Evolutionary conservation across 257 asterid species (phyloP).

Genomic region (Solanum corneliomulleri): DNA sequence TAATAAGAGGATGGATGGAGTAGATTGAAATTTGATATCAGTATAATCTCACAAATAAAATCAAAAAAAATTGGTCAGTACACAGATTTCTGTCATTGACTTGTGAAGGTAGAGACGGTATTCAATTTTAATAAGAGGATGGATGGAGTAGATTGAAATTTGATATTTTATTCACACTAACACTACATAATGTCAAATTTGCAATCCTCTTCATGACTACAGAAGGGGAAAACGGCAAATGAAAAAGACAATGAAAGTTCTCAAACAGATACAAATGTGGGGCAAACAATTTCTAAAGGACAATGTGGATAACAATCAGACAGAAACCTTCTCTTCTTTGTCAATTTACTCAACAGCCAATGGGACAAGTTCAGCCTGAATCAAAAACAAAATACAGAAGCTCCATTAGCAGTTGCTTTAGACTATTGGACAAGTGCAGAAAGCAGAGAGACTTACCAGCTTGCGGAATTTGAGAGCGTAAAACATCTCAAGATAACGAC

Average conservation of each 20-base stretch:
- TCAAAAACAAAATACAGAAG: neutral
- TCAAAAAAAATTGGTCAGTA: rapidly evolving
- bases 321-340: neutral
- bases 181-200: neutral
- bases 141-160: neutral
- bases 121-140: neutral
- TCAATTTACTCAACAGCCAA: conserved; percentile 44
- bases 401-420: neutral
- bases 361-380: conserved; percentile 84
- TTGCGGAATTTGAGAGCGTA: conserved; percentile 75
- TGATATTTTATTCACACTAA: neutral
- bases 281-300: neutral
- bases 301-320: neutral
- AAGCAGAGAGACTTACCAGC: conserved; percentile 36
- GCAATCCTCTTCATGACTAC: neutral
- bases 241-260: neutral
- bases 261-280: neutral
- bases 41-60: neutral
- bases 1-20: no score
- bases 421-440: neutral
- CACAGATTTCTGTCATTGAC: neutral
- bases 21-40: no score
- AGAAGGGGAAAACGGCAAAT: neutral
- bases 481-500: conserved; percentile 90
- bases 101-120: neutral